These are phyloP conservation scores for Lippia alba DNA, from an alignment of 305 asterid species.

Conservation along the genomic window DNA sequence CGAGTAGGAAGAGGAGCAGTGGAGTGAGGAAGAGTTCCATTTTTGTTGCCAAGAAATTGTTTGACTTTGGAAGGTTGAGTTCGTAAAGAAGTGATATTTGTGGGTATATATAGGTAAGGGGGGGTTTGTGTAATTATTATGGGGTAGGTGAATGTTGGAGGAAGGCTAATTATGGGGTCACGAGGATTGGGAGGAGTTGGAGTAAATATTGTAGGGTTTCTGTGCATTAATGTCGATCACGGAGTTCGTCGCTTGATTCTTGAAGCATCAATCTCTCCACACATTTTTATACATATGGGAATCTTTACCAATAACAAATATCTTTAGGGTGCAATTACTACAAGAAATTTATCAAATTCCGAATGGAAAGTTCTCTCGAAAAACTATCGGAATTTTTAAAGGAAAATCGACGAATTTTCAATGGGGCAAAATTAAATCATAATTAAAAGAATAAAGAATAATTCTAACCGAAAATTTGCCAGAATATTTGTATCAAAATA, in stretches of 20 bases:
- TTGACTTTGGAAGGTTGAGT: not conserved
- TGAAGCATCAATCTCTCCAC: too few relatives aligned
- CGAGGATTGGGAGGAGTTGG: conserved; percentile 60
- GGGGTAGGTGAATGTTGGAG: conserved; percentile 57
- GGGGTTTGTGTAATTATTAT: conserved; percentile 4
- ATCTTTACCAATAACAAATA: too few relatives aligned
- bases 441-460: too few relatives aligned
- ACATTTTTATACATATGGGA: too few relatives aligned
- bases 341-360: too few relatives aligned
- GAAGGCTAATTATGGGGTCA: conserved; percentile 65
- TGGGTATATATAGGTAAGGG: conserved; percentile 27
- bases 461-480: too few relatives aligned
- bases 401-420: too few relatives aligned
- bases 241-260: conserved; percentile 41
- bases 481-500: too few relatives aligned
- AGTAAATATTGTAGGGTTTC: conserved; percentile 46
- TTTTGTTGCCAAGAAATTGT: not conserved
- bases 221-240: conserved; percentile 67
- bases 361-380: too few relatives aligned
- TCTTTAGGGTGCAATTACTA: too few relatives aligned
- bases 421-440: too few relatives aligned
- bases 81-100: not conserved
- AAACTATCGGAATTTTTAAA: too few relatives aligned
- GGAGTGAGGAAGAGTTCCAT: conserved; percentile 14
- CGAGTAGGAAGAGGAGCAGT: conserved; percentile 30